Conservation (phyloP, 2,329 filamentous ascomycete genomes). For the Davidsoniella australis region DNA sequence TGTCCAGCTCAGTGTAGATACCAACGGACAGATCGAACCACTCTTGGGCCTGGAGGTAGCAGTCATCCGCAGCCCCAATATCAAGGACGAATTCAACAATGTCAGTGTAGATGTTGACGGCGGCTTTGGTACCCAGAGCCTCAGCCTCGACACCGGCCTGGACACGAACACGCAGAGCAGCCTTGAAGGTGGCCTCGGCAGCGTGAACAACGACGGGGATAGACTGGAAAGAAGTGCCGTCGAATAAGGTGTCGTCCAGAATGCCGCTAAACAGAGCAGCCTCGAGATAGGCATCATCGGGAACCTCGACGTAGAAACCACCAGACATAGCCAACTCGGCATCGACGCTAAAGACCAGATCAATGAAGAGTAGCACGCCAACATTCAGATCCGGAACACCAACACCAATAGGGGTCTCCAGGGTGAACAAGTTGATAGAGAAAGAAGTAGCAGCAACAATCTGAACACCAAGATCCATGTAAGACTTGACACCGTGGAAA, state of each 20-base stretch:
- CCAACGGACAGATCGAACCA: conserved; percentile 25
- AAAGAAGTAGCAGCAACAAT: conserved; percentile 30
- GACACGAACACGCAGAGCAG: conserved; percentile 32
- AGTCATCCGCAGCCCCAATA: conserved; percentile 22
- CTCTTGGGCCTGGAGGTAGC: conserved; percentile 21
- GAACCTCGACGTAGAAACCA: conserved; percentile 32
- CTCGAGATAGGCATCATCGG: conserved; percentile 24
- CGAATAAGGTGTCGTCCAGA: conserved; percentile 29
- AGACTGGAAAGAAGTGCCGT: conserved; percentile 24
- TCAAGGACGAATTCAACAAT: conserved; percentile 34
- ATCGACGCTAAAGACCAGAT: conserved; percentile 33
- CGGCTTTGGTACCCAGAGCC: conserved; percentile 25
- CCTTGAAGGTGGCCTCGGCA: conserved; percentile 29
- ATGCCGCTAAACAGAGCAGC: conserved; percentile 27
- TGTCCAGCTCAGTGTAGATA: conserved; percentile 21
- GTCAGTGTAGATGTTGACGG: conserved; percentile 31
- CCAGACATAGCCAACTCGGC: conserved; percentile 32
- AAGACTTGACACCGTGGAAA: conserved; percentile 33
- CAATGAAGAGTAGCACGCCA: conserved; percentile 31
- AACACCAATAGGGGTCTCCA: conserved; percentile 27
- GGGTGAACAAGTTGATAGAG: conserved; percentile 31
- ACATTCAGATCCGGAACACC: conserved; percentile 26
- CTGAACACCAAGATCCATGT: conserved; percentile 30
- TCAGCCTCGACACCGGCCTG: conserved; percentile 26
- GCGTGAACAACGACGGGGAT: conserved; percentile 30